phyloP scores from a whole-genome alignment of 2,329 filamentous ascomycete genomes.

The Albifimbria verrucaria region DNA sequence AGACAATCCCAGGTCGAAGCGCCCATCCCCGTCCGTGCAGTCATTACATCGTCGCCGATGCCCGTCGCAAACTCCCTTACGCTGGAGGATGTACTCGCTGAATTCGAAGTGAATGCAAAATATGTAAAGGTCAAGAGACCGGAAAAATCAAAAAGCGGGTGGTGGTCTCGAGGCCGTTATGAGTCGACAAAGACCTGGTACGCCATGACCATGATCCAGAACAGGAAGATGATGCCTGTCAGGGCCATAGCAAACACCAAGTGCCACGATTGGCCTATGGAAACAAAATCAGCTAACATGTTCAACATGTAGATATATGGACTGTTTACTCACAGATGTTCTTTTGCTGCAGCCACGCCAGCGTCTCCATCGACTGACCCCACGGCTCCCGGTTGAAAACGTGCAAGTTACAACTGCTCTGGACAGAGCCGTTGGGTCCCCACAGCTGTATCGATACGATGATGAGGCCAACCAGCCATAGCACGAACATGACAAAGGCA shows the following conservation, averaged over 20 bases:
- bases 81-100: background rate
- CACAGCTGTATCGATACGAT: conserved; percentile 61
- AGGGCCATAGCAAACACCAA: conserved; percentile 62
- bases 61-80: background rate
- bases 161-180: no score
- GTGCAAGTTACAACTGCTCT: conserved; percentile 54
- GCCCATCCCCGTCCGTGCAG: background rate
- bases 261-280: conserved; percentile 59
- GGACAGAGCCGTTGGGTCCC: conserved; percentile 57
- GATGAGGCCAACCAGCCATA: conserved; percentile 66
- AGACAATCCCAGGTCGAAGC: background rate
- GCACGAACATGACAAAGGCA: conserved; percentile 61
- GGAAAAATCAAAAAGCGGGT: no score
- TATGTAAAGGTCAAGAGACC: no score
- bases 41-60: background rate
- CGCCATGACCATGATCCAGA: conserved; percentile 69
- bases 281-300: conserved; percentile 12
- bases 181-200: conserved; percentile 58
- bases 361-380: conserved; percentile 50
- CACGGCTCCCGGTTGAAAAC: conserved; percentile 50
- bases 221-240: conserved; percentile 55
- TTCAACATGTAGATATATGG: background rate
- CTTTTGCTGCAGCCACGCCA: conserved; percentile 63
- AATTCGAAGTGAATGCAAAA: no score
- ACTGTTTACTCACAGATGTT: conserved; percentile 54